These are phyloP conservation scores for Aspergillus neoniger DNA, from an alignment of 2,329 filamentous ascomycete species.

Conservation along the genomic window DNA sequence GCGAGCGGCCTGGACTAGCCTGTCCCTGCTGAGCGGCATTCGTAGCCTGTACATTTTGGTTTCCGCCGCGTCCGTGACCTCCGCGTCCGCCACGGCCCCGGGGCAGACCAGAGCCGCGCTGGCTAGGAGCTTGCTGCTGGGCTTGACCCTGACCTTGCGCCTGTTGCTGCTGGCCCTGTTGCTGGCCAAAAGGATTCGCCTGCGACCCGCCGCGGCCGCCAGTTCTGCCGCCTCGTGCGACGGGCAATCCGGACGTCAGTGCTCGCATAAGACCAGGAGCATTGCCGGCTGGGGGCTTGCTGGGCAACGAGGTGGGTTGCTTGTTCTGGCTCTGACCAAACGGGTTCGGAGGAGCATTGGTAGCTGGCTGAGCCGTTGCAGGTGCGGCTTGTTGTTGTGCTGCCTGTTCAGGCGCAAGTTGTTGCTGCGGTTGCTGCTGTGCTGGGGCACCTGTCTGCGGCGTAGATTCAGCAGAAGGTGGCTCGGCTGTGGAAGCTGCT, in stretches of 20 bases:
- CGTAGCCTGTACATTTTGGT: constrained; percentile 45
- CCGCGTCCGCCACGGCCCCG: constrained; percentile 51
- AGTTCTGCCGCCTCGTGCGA: constrained; percentile 46
- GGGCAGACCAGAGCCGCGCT: constrained; percentile 42
- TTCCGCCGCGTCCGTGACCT: constrained; percentile 38
- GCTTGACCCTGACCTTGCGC: constrained; percentile 25
- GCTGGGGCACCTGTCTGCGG: constrained; percentile 19
- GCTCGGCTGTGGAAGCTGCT: constrained; percentile 5
- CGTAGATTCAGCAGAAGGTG: constrained; percentile 16
- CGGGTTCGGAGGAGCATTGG: constrained; percentile 24
- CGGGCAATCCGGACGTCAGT: constrained; percentile 47
- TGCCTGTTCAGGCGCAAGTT: constrained; percentile 16
- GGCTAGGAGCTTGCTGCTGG: constrained; percentile 21
- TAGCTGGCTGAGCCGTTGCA: constrained; percentile 14
- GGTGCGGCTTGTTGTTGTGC: constrained; percentile 24
- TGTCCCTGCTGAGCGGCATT: constrained; percentile 33
- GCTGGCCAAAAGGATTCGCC: constrained; percentile 32
- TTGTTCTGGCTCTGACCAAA: constrained; percentile 32
- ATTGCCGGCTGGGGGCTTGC: constrained; percentile 39
- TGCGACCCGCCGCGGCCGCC: constrained; percentile 41
- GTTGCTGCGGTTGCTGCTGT: constrained; percentile 18
- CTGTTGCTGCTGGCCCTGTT: constrained; percentile 26
- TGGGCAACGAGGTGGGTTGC: constrained; percentile 32
- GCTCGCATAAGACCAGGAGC: constrained; percentile 45
- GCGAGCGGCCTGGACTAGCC: constrained; percentile 31